Evolutionary conservation across 768 basidiomycete species (phyloP).

Genomic region (Candolleomyces efflorescens): DNA sequence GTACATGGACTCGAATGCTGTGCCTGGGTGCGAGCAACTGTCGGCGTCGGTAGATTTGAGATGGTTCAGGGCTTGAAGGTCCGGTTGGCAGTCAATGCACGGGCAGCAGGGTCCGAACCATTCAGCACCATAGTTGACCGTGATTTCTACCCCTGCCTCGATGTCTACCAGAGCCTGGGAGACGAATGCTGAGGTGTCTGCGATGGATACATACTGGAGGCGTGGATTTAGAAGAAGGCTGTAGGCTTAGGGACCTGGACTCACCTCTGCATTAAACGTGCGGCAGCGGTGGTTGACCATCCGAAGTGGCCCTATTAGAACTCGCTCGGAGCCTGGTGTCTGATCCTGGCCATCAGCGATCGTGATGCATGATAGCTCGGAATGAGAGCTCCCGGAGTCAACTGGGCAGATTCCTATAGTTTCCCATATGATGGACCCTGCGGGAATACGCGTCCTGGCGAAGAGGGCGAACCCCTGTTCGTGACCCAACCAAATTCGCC

Average conservation of each 20-base stretch:
- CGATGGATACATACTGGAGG: neutral
- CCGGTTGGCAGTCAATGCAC: neutral
- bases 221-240: neutral
- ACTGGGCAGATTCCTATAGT: neutral
- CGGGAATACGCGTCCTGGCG: neutral
- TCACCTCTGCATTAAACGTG: neutral
- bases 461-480: neutral
- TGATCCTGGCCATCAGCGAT: neutral
- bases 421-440: neutral
- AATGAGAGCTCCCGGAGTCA: neutral
- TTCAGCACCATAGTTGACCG: neutral
- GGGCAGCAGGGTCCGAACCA: neutral
- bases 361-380: neutral
- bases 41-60: too few species aligned
- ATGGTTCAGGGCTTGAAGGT: too few species aligned
- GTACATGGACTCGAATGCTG: too few species aligned
- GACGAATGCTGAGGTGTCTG: neutral
- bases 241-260: neutral
- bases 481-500: neutral
- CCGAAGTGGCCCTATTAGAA: neutral
- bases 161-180: neutral
- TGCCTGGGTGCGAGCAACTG: too few species aligned
- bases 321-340: neutral
- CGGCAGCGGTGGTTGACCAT: neutral
- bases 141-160: neutral